Evolutionary conservation across 768 basidiomycete species (phyloP).

Genomic region (Boletus vinaceobasis): DNA sequence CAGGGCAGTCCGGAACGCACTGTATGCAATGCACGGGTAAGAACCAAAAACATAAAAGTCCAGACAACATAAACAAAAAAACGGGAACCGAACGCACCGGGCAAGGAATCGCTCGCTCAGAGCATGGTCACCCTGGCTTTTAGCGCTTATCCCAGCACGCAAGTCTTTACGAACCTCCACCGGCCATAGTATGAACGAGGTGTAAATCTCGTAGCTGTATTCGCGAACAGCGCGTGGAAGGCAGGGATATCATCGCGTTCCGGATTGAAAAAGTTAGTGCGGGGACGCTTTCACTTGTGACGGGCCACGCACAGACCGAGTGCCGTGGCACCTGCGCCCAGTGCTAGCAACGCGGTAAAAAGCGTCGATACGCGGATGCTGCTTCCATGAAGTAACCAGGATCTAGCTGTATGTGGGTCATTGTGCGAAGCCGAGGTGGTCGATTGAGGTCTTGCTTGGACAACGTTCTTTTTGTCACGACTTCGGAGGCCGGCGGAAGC

Average conservation of each 20-base stretch:
- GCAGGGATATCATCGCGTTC: background rate
- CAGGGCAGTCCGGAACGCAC: slow-evolving; percentile 56
- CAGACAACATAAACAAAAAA: background rate
- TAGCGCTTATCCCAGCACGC: slow-evolving; percentile 61
- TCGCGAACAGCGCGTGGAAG: background rate
- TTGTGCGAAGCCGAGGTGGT: slow-evolving; percentile 9
- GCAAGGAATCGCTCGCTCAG: slow-evolving; percentile 50
- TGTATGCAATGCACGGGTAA: slow-evolving; percentile 16
- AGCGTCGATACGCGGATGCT: slow-evolving; percentile 36
- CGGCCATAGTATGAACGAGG: slow-evolving; percentile 64
- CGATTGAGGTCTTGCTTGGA: slow-evolving; percentile 8
- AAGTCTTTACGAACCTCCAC: slow-evolving; percentile 58
- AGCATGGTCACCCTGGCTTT: slow-evolving; percentile 50
- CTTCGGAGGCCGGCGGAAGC: background rate
- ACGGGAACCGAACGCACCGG: slow-evolving; percentile 40
- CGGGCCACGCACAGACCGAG: slow-evolving; percentile 40
- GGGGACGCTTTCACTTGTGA: background rate
- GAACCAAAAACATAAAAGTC: background rate
- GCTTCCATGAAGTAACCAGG: slow-evolving; percentile 13
- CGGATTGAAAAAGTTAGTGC: background rate
- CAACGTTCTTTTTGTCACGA: background rate
- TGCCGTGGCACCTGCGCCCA: slow-evolving; percentile 41
- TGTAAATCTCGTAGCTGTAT: slow-evolving; percentile 54
- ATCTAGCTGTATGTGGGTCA: background rate
- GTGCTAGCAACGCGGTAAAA: slow-evolving; percentile 35